These are phyloP conservation scores for Salix dunnii DNA, from an alignment of 345 rosid species.

Conservation along the genomic window DNA sequence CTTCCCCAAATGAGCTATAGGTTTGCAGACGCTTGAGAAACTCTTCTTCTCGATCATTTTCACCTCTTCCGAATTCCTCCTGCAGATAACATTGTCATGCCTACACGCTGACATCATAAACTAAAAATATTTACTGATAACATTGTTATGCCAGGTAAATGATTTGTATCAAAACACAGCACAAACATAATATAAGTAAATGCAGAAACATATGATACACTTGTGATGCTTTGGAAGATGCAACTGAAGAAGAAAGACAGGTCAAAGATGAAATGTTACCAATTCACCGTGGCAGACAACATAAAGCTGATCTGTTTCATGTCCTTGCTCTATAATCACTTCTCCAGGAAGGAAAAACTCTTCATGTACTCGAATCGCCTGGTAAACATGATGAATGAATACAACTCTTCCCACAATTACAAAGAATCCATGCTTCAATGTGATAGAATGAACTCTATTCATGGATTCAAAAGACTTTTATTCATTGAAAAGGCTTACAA, in stretches of 20 bases:
- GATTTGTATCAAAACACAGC: neutral
- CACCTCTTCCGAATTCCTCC: slow-evolving; percentile 55
- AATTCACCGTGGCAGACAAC: slow-evolving; percentile 69
- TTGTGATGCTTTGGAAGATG: neutral
- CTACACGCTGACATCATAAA: too few relatives aligned
- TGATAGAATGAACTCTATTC: neutral
- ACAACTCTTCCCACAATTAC: neutral
- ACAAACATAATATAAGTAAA: neutral
- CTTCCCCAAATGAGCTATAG: slow-evolving; percentile 60
- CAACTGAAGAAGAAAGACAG: neutral
- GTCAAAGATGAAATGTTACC: slow-evolving; percentile 36
- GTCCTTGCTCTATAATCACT: slow-evolving; percentile 71
- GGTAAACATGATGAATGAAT: slow-evolving; percentile 11
- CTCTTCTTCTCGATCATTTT: slow-evolving; percentile 33
- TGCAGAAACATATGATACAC: neutral
- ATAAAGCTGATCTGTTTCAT: slow-evolving; percentile 65
- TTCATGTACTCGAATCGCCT: slow-evolving; percentile 70
- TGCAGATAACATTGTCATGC: slow-evolving; percentile 21
- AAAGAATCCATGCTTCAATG: neutral
- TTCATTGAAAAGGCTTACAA: slow-evolving; percentile 46
- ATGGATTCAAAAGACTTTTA: neutral
- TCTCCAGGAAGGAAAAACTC: slow-evolving; percentile 83
- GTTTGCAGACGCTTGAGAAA: slow-evolving; percentile 21
- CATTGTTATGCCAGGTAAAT: neutral
- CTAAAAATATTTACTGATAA: too few relatives aligned